Evolutionary conservation across 2,329 filamentous ascomycete genomes (phyloP), one percentile per base, ranked within the genome.

Genomic region (Huntiella abstrusa): DNA sequence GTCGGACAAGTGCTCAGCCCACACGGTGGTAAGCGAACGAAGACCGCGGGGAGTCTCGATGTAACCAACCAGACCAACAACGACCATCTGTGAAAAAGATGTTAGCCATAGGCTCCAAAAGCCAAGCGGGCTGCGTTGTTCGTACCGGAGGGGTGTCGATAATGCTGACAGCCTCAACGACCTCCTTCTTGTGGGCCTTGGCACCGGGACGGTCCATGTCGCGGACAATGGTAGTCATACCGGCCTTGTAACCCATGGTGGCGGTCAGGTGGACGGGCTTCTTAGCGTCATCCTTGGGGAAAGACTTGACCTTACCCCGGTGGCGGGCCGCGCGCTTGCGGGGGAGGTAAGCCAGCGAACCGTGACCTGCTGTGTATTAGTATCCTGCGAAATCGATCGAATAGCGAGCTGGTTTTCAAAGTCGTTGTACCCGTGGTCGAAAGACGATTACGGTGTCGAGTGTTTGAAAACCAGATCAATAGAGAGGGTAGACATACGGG

Each of bases 241-340:
- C 91, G 66, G 91, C 91, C 85, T 98, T 98, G 81, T 98, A 98
- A 67, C 91, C 91, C 80, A 96, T 87, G 63, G 85, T 71, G 63
- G 91, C 91, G 55, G 91, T 98, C 62, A 98, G 79, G 77, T 98
- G 91, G 68, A 95, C 85, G 62, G 87, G 84, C 81, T 96, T 93
- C 83, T 96, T 96, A 64, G 86, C 74, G 77, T 98, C 87, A 83
- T 98, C 91, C 82, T 96, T 96, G 65, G 91, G 91, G 80, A 98
- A 98, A 70, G 81, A 86, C 85, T 95, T 95, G 66, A 95, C 88
- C 77, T 93, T 93, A 68, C 88, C 88, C 61, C 88, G 75, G 72
- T 96, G 87, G 62, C 87, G 78, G 67, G 86, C 76, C 62, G 86
- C 85, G 64, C 88, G 81, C 85, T 95, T 95, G 64, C 83, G 71